Percentiles rank a stretch among this genome's conserved stretches.
Conservation (phyloP, 2,329 filamentous ascomycete species). For the Neoascochyta sp. region DNA sequence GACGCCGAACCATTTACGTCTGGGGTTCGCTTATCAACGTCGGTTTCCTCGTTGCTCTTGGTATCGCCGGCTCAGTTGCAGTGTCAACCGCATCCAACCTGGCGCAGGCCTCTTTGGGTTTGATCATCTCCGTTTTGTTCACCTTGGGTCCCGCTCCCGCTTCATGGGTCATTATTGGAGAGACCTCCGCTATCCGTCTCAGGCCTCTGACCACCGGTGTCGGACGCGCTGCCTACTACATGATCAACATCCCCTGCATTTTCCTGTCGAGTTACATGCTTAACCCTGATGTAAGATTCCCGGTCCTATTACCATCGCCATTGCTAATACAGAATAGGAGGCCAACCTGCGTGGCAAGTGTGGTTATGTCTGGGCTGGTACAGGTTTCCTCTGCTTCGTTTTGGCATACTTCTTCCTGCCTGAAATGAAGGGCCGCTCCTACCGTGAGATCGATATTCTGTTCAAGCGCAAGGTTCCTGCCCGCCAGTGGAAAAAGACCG, state of each 20-base stretch:
- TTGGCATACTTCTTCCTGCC: conserved; percentile 51
- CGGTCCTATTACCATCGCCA: conserved; percentile 50
- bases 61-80: conserved; percentile 55
- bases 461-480: conserved; percentile 49
- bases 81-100: conserved; percentile 41
- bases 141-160: conserved; percentile 59
- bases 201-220: conserved; percentile 63
- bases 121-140: conserved; percentile 65
- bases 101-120: conserved; percentile 60
- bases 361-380: conserved; percentile 35
- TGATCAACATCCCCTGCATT: conserved; percentile 63
- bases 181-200: conserved; percentile 63
- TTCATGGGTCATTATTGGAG: conserved; percentile 65
- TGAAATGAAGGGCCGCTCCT: conserved; percentile 53
- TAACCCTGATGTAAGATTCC: conserved; percentile 45
- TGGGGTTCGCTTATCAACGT: conserved; percentile 57
- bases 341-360: conserved; percentile 42
- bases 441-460: conserved; percentile 50
- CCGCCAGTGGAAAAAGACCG: conserved; percentile 55
- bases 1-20: conserved; percentile 62
- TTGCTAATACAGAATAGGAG: conserved; percentile 60
- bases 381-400: conserved; percentile 54
- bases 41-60: conserved; percentile 55
- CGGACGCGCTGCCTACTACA: conserved; percentile 61
- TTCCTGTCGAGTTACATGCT: conserved; percentile 61